Conservation (phyloP, 2,329 filamentous ascomycete genomes). For the Gnomoniopsis smithogilvyi region DNA sequence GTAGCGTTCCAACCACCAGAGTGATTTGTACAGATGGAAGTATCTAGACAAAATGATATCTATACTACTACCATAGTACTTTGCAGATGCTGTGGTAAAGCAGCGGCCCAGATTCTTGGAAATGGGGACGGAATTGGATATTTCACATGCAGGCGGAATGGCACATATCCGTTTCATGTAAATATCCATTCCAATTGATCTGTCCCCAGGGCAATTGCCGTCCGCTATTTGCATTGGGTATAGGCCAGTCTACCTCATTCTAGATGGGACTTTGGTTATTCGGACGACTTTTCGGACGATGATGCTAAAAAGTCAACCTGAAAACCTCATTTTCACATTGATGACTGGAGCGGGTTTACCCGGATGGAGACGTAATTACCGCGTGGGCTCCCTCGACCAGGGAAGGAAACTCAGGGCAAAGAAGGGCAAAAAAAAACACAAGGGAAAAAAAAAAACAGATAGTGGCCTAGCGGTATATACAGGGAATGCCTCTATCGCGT, state of each 20-base stretch:
- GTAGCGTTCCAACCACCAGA: too few species aligned
- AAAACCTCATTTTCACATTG: neutral
- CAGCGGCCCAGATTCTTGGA: neutral
- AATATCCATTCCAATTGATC: neutral
- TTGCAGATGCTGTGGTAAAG: neutral
- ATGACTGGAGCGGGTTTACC: neutral
- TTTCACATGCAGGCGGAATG: neutral
- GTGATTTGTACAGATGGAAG: too few species aligned
- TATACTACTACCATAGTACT: too few species aligned
- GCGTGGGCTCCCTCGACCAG: constrained; percentile 1
- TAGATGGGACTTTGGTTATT: neutral
- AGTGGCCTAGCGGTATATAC: neutral
- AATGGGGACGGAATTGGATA: too few species aligned
- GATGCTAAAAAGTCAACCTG: too few species aligned
- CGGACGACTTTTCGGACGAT: neutral
- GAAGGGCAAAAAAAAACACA: neutral
- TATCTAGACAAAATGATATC: too few species aligned
- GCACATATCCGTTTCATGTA: neutral
- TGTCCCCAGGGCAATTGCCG: neutral
- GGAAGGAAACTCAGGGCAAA: neutral
- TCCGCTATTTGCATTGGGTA: neutral
- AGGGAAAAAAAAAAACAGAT: neutral
- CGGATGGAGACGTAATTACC: constrained; percentile 17
- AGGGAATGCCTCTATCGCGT: constrained; percentile 8
- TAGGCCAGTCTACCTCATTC: neutral